Conservation (phyloP, 208 protist genomes). For the Acanthamoeba culbertsoni region DNA sequence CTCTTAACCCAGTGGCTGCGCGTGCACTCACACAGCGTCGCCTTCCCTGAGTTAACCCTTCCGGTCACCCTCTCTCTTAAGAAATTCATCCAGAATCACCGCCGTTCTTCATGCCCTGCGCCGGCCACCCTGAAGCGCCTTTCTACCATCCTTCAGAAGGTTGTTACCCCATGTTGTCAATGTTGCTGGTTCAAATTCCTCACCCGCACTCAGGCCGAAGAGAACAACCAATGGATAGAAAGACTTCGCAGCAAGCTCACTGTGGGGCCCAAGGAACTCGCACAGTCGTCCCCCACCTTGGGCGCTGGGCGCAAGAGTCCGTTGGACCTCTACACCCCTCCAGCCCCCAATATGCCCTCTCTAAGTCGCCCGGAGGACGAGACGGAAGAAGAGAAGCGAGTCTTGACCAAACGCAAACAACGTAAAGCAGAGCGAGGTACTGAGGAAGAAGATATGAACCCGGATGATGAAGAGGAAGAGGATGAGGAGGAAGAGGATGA, state of each 20-base stretch:
- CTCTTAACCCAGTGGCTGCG: slow-evolving; percentile 41
- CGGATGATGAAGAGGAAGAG: neutral
- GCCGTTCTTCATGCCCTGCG: neutral
- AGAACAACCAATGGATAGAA: neutral
- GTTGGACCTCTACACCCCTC: neutral
- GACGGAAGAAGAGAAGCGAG: neutral
- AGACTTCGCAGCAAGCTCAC: neutral
- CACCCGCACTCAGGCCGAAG: neutral
- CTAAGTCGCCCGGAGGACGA: neutral
- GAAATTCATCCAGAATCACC: slow-evolving; percentile 78
- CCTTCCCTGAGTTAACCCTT: slow-evolving; percentile 93
- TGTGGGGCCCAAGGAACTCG: neutral
- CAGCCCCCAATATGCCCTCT: neutral
- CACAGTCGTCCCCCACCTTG: neutral
- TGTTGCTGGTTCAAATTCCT: too few relatives aligned
- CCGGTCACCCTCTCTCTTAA: slow-evolving; percentile 87
- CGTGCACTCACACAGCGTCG: slow-evolving; percentile 83
- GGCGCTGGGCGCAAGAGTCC: slow-evolving; percentile 7
- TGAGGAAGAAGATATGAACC: neutral
- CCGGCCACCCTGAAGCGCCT: neutral
- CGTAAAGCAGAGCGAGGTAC: neutral
- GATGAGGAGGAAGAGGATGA: too few relatives aligned
- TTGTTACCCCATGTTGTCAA: neutral
- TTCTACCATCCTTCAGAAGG: neutral
- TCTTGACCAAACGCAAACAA: neutral